These are phyloP conservation scores for Phytophthora palmivora DNA, from an alignment of 352 stramenopile species.

Conservation along the genomic window DNA sequence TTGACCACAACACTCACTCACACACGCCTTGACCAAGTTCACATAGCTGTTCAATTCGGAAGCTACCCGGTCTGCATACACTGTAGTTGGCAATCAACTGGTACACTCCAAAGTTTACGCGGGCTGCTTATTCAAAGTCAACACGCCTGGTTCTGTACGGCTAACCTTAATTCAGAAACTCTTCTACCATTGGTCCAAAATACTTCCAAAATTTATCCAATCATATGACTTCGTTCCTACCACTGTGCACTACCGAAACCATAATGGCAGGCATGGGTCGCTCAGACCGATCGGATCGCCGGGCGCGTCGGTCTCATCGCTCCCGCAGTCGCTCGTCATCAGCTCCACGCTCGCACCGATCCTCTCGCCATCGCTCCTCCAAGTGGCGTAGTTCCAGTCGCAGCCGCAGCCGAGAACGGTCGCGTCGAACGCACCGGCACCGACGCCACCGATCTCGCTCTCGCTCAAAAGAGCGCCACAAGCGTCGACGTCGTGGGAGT, in stretches of 20 bases:
- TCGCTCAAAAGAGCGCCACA: constrained; percentile 36
- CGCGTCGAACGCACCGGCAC: constrained; percentile 29
- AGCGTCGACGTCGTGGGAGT: constrained; percentile 23
- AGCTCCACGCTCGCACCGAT: constrained; percentile 20
- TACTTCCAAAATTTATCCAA: background rate
- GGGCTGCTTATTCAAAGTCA: too few relatives aligned
- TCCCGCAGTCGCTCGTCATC: constrained; percentile 19
- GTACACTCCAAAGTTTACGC: too few relatives aligned
- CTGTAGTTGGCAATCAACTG: too few relatives aligned
- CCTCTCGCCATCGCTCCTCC: constrained; percentile 28
- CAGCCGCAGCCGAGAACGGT: constrained; percentile 40
- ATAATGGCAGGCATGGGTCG: constrained; percentile 2
- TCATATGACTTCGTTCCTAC: background rate
- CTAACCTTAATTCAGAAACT: too few relatives aligned
- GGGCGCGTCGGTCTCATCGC: constrained; percentile 15
- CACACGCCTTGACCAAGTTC: too few relatives aligned
- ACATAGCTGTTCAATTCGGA: too few relatives aligned
- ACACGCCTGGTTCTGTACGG: too few relatives aligned
- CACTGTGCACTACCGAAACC: background rate
- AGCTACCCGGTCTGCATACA: too few relatives aligned
- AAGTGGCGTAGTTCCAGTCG: constrained; percentile 30
- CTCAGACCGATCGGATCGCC: constrained; percentile 15
- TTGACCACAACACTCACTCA: background rate
- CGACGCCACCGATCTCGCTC: constrained; percentile 32
- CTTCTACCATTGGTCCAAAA: too few relatives aligned